These are phyloP conservation scores for Trifolium repens DNA, from an alignment of 306 rosid genomes.

Conservation along the genomic window DNA sequence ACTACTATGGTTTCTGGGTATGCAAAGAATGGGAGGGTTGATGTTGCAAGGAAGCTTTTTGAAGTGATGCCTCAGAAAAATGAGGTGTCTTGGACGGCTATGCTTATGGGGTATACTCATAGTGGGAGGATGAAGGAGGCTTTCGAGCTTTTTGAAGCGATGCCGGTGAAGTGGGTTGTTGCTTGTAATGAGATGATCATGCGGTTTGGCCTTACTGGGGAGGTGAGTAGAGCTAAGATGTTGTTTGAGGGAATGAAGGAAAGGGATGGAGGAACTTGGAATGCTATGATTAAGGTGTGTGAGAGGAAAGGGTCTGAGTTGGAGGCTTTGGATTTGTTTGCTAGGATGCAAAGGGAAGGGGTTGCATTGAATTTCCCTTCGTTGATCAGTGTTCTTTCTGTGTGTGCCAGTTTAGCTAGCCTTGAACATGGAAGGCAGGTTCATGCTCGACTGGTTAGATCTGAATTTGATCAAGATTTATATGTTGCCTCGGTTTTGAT, in stretches of 20 bases:
- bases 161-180: conserved; percentile 51
- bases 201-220: conserved; percentile 51
- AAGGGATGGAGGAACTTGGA: conserved; percentile 61
- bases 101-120: conserved; percentile 61
- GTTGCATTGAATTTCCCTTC: conserved; percentile 55
- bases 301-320: conserved; percentile 59
- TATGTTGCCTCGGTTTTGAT: conserved; percentile 59
- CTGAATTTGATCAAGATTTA: conserved; percentile 52
- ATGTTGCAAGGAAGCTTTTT: conserved; percentile 63
- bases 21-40: conserved; percentile 52
- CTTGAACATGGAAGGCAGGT: conserved; percentile 62
- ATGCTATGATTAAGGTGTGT: conserved; percentile 59
- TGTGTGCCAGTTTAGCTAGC: conserved; percentile 58
- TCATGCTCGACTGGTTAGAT: conserved; percentile 57
- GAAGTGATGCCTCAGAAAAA: conserved; percentile 62
- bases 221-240: conserved; percentile 44
- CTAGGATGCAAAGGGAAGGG: conserved; percentile 60
- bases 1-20: conserved; percentile 63
- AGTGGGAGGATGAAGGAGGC: conserved; percentile 62
- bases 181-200: conserved; percentile 62
- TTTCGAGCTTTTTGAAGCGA: conserved; percentile 53
- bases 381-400: conserved; percentile 55
- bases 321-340: conserved; percentile 56
- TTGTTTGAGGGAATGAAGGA: conserved; percentile 58
- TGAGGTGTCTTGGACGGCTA: conserved; percentile 66